Evolutionary conservation across 1,284 basidiomycete species (phyloP).

Genomic region (Boletellus sp.): DNA sequence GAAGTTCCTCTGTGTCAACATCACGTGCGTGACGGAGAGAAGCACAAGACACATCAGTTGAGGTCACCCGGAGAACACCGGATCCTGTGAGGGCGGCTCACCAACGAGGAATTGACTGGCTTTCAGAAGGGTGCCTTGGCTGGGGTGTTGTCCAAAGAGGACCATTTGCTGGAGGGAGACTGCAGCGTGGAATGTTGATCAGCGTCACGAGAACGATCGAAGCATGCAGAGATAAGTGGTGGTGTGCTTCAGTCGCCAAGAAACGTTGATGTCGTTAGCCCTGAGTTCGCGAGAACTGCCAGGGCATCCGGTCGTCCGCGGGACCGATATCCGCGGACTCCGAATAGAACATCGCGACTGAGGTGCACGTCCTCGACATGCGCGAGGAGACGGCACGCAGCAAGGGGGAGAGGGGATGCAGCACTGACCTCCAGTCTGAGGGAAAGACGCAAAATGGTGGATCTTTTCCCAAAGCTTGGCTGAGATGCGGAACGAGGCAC

Average conservation of each 20-base stretch:
- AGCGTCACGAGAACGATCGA: conserved; percentile 5
- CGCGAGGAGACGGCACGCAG: conserved; percentile 23
- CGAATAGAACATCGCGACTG: conserved; percentile 47
- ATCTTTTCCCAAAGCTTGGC: conserved; percentile 89
- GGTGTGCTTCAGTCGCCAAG: no score
- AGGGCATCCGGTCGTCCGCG: neutral
- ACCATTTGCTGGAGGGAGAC: conserved; percentile 36
- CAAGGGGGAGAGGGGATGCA: conserved; percentile 26
- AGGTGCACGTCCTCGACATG: neutral
- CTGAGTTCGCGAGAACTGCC: neutral
- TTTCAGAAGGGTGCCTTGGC: conserved; percentile 30
- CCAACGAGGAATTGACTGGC: conserved; percentile 31
- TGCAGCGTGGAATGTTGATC: conserved; percentile 4
- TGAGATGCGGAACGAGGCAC: conserved; percentile 61
- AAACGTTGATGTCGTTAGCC: neutral
- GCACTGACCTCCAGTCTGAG: conserved; percentile 80
- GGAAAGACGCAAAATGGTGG: conserved; percentile 91
- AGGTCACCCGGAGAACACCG: neutral
- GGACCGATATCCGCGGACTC: conserved; percentile 1
- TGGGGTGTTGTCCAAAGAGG: conserved; percentile 32
- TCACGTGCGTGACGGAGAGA: conserved; percentile 65
- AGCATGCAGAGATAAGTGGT: no score
- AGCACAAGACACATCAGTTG: neutral
- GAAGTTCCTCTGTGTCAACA: conserved; percentile 52
- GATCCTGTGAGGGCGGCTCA: conserved; percentile 4